phyloP scores from a whole-genome alignment of 768 basidiomycete genomes.

The Russula olivacea region DNA sequence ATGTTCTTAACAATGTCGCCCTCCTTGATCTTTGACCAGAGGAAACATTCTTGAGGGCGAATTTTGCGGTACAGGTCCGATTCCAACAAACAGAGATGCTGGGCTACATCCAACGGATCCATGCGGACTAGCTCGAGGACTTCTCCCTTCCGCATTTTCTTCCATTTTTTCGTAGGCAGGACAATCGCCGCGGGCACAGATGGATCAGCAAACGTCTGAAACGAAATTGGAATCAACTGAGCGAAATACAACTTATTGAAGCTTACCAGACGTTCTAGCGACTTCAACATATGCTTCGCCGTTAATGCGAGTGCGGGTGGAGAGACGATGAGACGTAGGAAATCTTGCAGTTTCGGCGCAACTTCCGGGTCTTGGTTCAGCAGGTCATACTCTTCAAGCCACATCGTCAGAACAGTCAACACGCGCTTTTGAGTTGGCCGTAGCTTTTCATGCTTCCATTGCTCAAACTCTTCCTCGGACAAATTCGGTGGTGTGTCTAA shows the following conservation, averaged over 20 bases:
- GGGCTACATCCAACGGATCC: conserved; percentile 64
- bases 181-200: not conserved
- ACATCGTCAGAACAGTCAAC: conserved; percentile 49
- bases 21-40: conserved; percentile 43
- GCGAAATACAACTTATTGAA: not conserved
- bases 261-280: conserved; percentile 52
- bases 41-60: conserved; percentile 66
- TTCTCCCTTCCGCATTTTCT: conserved; percentile 44
- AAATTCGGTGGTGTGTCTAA: conserved; percentile 44
- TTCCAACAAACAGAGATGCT: conserved; percentile 78
- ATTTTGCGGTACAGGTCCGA: conserved; percentile 63
- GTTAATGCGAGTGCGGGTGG: conserved; percentile 40
- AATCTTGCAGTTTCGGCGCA: conserved; percentile 49
- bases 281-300: conserved; percentile 46
- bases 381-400: conserved; percentile 57
- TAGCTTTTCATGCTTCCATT: conserved; percentile 62
- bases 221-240: not conserved
- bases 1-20: conserved; percentile 42
- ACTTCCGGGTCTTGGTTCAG: conserved; percentile 62
- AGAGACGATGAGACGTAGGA: conserved; percentile 38
- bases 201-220: conserved; percentile 21
- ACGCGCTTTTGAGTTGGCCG: conserved; percentile 59
- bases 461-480: conserved; percentile 45
- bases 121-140: conserved; percentile 60
- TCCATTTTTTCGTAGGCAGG: conserved; percentile 29